Percentiles rank a stretch among this genome's conserved stretches.
Conservation (phyloP, 768 basidiomycete genomes). For the button mushroom (Agaricus bisporus) region DNA sequence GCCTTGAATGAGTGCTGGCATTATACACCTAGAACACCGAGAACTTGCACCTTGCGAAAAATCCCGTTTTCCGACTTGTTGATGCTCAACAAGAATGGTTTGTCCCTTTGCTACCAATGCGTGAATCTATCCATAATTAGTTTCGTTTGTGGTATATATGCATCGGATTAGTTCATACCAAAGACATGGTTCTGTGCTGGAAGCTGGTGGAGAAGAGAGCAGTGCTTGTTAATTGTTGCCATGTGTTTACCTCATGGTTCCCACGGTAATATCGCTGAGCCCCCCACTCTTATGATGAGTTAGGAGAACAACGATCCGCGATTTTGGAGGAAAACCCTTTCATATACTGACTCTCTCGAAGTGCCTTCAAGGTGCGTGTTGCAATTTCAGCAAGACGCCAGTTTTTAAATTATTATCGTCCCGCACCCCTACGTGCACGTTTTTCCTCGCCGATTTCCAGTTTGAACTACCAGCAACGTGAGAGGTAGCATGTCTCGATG, state of each 20-base stretch:
- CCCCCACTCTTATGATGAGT: not conserved
- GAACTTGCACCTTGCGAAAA: constrained; percentile 74
- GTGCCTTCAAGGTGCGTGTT: too few species aligned
- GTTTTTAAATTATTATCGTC: too few species aligned
- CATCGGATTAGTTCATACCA: constrained; percentile 16
- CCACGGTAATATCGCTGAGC: constrained; percentile 4
- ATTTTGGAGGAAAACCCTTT: too few species aligned
- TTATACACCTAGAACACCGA: not conserved
- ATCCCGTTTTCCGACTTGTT: constrained; percentile 67
- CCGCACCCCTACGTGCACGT: too few species aligned
- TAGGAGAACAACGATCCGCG: too few species aligned
- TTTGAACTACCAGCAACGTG: too few species aligned
- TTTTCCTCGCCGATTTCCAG: too few species aligned
- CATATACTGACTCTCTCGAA: too few species aligned
- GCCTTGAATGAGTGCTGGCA: not conserved
- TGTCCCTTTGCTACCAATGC: constrained; percentile 76
- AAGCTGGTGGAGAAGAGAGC: not conserved
- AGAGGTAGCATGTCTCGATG: too few species aligned
- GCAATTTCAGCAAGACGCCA: too few species aligned
- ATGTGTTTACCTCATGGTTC: constrained; percentile 5
- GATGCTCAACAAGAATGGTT: constrained; percentile 81
- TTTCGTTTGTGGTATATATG: not conserved
- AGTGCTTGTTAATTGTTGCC: not conserved
- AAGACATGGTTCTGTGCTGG: constrained; percentile 20
- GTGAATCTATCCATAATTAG: constrained; percentile 50